Conservation (phyloP, 2,329 filamentous ascomycete genomes). For the Scopulariopsis brevicaulis region DNA sequence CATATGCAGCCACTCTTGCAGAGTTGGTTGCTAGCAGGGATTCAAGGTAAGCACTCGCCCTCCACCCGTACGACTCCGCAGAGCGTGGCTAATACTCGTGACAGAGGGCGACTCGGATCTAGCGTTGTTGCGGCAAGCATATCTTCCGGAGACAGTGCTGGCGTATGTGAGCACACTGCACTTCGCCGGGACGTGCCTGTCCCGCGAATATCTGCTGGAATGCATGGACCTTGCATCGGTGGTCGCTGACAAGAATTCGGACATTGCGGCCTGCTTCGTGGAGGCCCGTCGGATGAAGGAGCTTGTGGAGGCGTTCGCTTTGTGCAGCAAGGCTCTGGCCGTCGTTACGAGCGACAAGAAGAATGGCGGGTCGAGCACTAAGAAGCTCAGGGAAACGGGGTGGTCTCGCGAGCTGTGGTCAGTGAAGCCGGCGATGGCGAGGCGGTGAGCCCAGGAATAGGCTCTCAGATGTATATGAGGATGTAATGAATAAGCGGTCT, state of each 20-base stretch:
- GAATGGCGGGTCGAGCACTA: constrained; percentile 31
- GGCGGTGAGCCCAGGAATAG: not conserved
- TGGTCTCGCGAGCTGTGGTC: constrained; percentile 55
- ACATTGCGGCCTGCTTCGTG: constrained; percentile 54
- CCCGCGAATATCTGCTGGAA: constrained; percentile 66
- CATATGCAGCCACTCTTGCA: constrained; percentile 50
- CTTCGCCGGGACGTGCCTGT: constrained; percentile 62
- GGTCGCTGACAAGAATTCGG: constrained; percentile 60
- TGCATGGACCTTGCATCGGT: constrained; percentile 76
- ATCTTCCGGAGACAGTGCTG: constrained; percentile 77
- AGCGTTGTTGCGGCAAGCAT: constrained; percentile 56
- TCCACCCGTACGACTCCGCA: not conserved
- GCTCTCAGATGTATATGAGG: not conserved
- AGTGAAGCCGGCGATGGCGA: constrained; percentile 26
- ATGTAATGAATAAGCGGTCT: not conserved
- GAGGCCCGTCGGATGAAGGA: constrained; percentile 60
- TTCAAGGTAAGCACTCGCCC: constrained; percentile 35
- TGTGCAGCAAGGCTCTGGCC: constrained; percentile 61
- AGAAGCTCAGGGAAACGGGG: constrained; percentile 49
- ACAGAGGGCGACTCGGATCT: constrained; percentile 51
- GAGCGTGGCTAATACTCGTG: constrained; percentile 6
- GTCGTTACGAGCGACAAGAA: constrained; percentile 44
- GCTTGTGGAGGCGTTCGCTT: constrained; percentile 64
- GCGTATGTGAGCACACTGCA: constrained; percentile 76
- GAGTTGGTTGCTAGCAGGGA: constrained; percentile 47